Evolutionary conservation across 805 yeast genomes (phyloP), one percentile per base, ranked within the genome.

Genomic region (Ogataea siamensis): DNA sequence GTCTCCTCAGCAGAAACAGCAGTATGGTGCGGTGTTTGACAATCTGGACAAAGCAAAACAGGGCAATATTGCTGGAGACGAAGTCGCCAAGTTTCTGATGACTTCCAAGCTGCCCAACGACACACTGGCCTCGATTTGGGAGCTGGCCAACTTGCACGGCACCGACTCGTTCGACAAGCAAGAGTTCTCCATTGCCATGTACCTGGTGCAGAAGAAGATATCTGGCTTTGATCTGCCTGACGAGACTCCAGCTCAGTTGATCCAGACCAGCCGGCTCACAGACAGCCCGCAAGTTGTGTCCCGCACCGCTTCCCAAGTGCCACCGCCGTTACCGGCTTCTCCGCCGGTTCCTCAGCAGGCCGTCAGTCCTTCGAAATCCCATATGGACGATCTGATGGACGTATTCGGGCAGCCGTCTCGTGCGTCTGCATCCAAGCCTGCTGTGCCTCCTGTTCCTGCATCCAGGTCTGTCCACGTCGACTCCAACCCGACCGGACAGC

Each of bases 181-280:
- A 47, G 99, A 93, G 60, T 93, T 93, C 60, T 80, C 94, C 3
- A 82, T 93, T 55, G 97, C 98, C 12, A 83, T 93, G 87, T 91
- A 82, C 57, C 73, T 93, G 49, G 93, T 93, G 7, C 94, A 88
- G 63, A 85, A 83, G 62, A 83, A 76, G 53, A 69, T 89, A 42
- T 73, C 84, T 2, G 98, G 98, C 13, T 50, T 53, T 40, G 79
- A 75, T 18, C 69, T 93, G 47, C 98, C 99, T 2, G 77, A 77
- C 41, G 73, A 80, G 10, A 76, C 88, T 15, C 96, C 96, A 2
- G 74, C 74, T 13, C 70, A 77, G 17, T 67, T 89, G 50, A 46
- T 58, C 23, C 53, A 55, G 32, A 50, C 56, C 24, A 51, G 57
- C 24, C 19, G 45, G 4, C 55, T 78, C 32, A 60, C 53, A 11